These are phyloP conservation scores for Rhodotorula diobovata DNA, from an alignment of 768 basidiomycete genomes.

Conservation along the genomic window DNA sequence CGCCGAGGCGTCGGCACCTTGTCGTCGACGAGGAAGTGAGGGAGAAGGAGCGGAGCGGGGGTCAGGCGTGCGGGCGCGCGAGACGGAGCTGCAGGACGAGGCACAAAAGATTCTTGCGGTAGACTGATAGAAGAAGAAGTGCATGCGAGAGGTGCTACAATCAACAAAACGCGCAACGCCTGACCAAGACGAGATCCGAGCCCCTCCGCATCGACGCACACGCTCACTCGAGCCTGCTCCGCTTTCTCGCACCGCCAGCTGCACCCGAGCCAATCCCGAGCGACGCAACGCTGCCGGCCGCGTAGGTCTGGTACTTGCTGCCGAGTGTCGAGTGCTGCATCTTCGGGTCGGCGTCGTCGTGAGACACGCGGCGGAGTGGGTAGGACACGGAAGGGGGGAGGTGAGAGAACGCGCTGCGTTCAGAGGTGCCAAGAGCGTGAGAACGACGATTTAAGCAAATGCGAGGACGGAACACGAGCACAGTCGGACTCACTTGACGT, in stretches of 20 bases:
- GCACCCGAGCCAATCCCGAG: not conserved
- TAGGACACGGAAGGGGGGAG: constrained; percentile 65
- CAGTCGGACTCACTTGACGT: constrained; percentile 65
- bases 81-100: too few relatives aligned
- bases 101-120: not conserved
- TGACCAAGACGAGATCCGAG: too few relatives aligned
- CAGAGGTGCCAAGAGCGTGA: not conserved
- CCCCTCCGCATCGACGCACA: too few relatives aligned
- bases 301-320: constrained; percentile 17
- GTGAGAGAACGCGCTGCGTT: constrained; percentile 69
- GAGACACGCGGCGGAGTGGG: constrained; percentile 80
- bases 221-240: constrained; percentile 12
- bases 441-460: not conserved
- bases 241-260: constrained; percentile 5
- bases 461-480: not conserved
- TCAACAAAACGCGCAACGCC: too few relatives aligned
- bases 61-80: too few relatives aligned
- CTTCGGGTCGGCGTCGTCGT: constrained; percentile 61
- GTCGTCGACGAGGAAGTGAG: too few relatives aligned
- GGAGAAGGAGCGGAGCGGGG: too few relatives aligned
- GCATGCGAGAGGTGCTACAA: too few relatives aligned
- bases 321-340: constrained; percentile 25
- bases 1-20: constrained; percentile 11
- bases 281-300: not conserved
- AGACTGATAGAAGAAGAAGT: not conserved